Base-by-base conservation (phyloP, 176 grass and related monocot species). In the Areca catechu region DNA sequence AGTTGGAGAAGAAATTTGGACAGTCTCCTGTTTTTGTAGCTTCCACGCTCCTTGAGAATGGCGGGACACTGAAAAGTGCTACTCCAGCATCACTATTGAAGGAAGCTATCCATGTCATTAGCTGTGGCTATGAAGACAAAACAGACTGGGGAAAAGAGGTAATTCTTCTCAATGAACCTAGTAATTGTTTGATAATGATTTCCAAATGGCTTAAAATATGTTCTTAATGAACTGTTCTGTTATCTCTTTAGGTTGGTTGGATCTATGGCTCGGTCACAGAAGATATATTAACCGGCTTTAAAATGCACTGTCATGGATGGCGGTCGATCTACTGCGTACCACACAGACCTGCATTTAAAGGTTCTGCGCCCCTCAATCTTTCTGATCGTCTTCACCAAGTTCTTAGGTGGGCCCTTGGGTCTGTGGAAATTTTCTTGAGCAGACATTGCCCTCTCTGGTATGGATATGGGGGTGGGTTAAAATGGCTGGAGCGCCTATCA, bases 271-370 rank as follows among this genome's bases (percentile, higher is more conserved):
- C 84, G 48, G 80, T 87, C 48, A 87, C 84, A 24, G 84, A 87
- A 68, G 84, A 87, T 78, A 87, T 87, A 55, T 62, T 87, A 53
- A 87, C 84, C 68, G 84, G 84, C 52, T 87, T 87, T 63, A 87
- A 87, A 60, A 87, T 87, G 84, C 84, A 87, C 48, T 87, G 84
- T 50, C 84, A 87, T 68, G 84, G 84, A n/a, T 87, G 84, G 84
- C 79, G 84, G 67, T 87, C 84, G 30, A 87, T 87, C 65, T 87
- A 87, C 74, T 87, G 79, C 67, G 63, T 87, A 21, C 79, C 79
- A 16, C 52, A 77, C 51, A 59, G 75, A 27, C 71, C 84, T 64
- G 84, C 84, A 28, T 87, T 87, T 71, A 87, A 87, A 63, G 84
- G 84, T 58, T 87, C 84, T 65, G 84, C 84, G 28, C 84, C 84